Percentiles rank a stretch among this genome's conserved stretches.
phyloP scores from a whole-genome alignment of 2,329 filamentous ascomycete genomes.

The Mycosphaerelloides madeirae region DNA sequence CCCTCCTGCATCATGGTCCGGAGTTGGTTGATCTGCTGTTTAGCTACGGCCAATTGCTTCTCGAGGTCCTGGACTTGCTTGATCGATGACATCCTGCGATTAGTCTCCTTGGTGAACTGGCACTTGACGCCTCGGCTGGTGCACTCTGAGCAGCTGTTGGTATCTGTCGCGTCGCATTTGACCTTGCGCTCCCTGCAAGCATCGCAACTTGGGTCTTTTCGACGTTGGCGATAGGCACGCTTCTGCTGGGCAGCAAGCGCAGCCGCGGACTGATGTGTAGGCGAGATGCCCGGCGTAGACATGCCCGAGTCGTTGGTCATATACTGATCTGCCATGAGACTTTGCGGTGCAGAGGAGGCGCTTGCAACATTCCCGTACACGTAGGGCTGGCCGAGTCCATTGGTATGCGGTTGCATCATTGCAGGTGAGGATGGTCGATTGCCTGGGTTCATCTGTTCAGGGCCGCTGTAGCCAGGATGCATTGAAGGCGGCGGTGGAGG shows the following conservation, averaged over 20 bases:
- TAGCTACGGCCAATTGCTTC: conserved; percentile 77
- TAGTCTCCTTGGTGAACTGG: conserved; percentile 98
- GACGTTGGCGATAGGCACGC: conserved; percentile 84
- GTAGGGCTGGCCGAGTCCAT: conserved; percentile 21
- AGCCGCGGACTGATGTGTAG: conserved; percentile 36
- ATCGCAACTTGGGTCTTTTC: conserved; percentile 97
- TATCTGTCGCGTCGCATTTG: conserved; percentile 94
- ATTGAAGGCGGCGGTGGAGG: conserved; percentile 1
- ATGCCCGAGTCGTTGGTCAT: conserved; percentile 22
- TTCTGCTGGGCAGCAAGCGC: conserved; percentile 69
- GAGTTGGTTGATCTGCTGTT: conserved; percentile 72
- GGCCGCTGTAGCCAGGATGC: neutral
- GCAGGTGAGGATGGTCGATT: conserved; percentile 16
- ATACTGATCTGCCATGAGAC: conserved; percentile 27
- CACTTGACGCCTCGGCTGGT: conserved; percentile 95
- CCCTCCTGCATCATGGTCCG: conserved; percentile 57
- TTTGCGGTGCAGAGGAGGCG: conserved; percentile 12
- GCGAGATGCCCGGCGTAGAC: conserved; percentile 28
- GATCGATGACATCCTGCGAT: conserved; percentile 96
- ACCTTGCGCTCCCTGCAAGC: conserved; percentile 82
- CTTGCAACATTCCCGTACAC: conserved; percentile 16
- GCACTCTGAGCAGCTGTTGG: conserved; percentile 93
- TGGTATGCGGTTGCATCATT: conserved; percentile 19
- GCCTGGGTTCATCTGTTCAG: conserved; percentile 11
- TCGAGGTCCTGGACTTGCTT: conserved; percentile 98